Base-by-base conservation (phyloP, 305 asterid genomes). In the Solanum hybrid region DNA sequence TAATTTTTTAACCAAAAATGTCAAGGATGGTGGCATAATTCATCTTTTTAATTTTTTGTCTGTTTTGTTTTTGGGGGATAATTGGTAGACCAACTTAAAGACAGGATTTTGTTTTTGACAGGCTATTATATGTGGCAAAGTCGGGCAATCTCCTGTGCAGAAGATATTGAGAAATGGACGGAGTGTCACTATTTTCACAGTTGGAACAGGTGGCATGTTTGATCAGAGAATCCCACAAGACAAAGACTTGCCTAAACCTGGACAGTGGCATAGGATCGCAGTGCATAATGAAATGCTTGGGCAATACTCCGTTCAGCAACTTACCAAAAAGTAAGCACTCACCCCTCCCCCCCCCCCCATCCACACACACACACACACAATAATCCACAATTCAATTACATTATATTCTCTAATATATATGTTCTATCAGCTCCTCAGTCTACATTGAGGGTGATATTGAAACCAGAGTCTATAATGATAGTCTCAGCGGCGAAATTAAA, bases 401-500 rank as follows among this genome's bases (percentile, higher is more conserved):
- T 46, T 71, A 76, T 84, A 78, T 61, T 40, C 85, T 83, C 95
- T 95, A 74, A 92, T 57, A 29, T 88, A 91, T 91, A 79, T 73
- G 83, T 90, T 69, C 87, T 91, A 92, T 83, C 98, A 97, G 99
- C 95, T 96, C 99, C 67, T 94, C 98, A 5, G 99, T 97, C 86
- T 97, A 97, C 89, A 94, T 97, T 90, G 99, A 96, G 93, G 99
- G 99, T 89, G 99, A 96, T 75, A 95, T 97, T 90, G 99, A 97
- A 94, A 96, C 96, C 89, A 95, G 99, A 92, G 98, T 97, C 89
- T 97, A 96, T 93, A 96, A 97, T 91, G 99, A 96, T 94, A 94
- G 94, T 94, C 96, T 97, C 92, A 96, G 92, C 69, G 99, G 98
- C 18, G 99, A 95, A 89, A 87, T 95, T 76, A 97, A 95, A 94